Evolutionary conservation across 768 basidiomycete genomes (phyloP).

Genomic region (Termitomyces sp.): DNA sequence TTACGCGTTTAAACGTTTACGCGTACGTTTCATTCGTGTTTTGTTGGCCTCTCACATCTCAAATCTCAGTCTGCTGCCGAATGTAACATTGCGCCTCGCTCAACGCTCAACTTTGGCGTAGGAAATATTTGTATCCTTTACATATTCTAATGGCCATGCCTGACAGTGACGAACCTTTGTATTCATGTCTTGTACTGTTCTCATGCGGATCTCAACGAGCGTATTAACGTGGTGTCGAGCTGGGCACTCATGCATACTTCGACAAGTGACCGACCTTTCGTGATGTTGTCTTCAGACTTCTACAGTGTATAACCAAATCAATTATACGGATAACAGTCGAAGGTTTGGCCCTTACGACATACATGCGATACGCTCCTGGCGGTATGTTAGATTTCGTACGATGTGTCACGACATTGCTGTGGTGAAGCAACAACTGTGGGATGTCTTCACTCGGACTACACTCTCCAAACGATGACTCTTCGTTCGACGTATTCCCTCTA

Average conservation of each 20-base stretch:
- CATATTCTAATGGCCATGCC: neutral
- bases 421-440: neutral
- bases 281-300: neutral
- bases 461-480: neutral
- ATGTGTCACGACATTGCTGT: neutral
- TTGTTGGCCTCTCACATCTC: neutral
- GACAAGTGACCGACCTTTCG: slow-evolving; percentile 35
- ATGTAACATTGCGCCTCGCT: neutral
- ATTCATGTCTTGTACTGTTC: slow-evolving; percentile 73
- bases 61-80: neutral
- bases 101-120: neutral
- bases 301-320: neutral
- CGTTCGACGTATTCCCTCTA: slow-evolving; percentile 7
- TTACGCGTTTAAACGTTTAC: too few relatives aligned
- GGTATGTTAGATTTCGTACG: neutral
- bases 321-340: neutral
- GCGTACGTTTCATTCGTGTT: neutral
- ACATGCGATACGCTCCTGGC: neutral
- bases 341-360: neutral
- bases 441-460: neutral
- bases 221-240: slow-evolving; percentile 60
- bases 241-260: slow-evolving; percentile 60
- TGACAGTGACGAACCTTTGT: neutral
- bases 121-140: neutral
- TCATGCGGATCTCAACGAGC: slow-evolving; percentile 80